Evolutionary conservation across 1,139 yeast species (phyloP), one percentile per base, ranked within the genome.

Genomic region (Insectozyma bohioensis): DNA sequence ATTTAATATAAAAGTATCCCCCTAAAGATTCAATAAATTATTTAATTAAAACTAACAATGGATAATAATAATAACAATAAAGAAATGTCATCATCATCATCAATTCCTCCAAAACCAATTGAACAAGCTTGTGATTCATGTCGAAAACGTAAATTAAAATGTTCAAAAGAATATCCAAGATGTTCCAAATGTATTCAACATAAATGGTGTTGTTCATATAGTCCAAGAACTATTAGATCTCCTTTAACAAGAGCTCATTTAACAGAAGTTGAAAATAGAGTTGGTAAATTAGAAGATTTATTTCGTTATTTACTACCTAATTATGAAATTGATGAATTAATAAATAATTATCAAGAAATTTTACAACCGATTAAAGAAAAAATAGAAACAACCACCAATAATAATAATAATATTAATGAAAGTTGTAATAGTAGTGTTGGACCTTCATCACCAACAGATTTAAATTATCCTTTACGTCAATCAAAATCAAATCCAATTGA

Each of bases 181-280:
- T 86, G 95, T 52, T 66, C 81, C 29, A 85, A 85, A 52, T 86
- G 96, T 59, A 58, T 70, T 12, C 78, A 75, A 36, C 87, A 85
- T 51, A 67, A 72, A 26, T 81, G 95, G 84, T 72, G 73, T 30
- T 86, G 96, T 56, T 62, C 75, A 4, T 86, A 86, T 54, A 78
- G 85, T 17, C 95, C 96, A 10, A 67, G 85, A 41, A 74, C 83
- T 2, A 81, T 83, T 20, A 63, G 95, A 39, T 79, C 90, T 6
- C 95, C 95, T 0, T 63, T 86, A 40, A 86, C 95, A 0, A 66
- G 96, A 46, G 87, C 84, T 12, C 84, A 83, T 60, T 63, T 86
- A 43, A 85, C 95, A 8, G 75, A 75, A 35, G 88, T 86, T 26
- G 95, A 86, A 55, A 74, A 68, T 39, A 64, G 80, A 40, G 80